phyloP scores from a whole-genome alignment of 2,329 filamentous ascomycete genomes.

The Fusarium solani-melongenae region DNA sequence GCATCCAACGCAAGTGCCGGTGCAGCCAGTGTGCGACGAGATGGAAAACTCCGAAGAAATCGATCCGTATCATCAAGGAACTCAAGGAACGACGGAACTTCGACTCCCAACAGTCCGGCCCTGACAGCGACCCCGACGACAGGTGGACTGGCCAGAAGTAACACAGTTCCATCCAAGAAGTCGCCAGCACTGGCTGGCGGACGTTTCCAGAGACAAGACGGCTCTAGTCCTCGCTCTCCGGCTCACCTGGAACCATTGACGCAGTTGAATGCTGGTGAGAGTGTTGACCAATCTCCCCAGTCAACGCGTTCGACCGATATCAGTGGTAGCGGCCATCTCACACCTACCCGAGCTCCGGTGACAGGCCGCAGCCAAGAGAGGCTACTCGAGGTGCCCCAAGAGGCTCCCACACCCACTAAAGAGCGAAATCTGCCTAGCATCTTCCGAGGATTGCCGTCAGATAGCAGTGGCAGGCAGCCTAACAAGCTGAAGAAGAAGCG shows the following conservation, averaged over 20 bases:
- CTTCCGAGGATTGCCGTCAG: constrained; percentile 75
- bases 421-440: constrained; percentile 77
- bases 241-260: constrained; percentile 53
- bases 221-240: constrained; percentile 46
- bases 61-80: constrained; percentile 92
- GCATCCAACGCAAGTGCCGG: constrained; percentile 89
- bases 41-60: constrained; percentile 84
- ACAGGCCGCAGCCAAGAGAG: constrained; percentile 62
- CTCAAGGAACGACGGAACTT: constrained; percentile 78
- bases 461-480: constrained; percentile 74
- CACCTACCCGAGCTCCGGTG: constrained; percentile 44
- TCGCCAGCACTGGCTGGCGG: constrained; percentile 77
- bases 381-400: constrained; percentile 56
- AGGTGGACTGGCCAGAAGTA: constrained; percentile 74
- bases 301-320: constrained; percentile 47
- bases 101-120: constrained; percentile 75
- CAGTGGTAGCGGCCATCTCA: constrained; percentile 36
- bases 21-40: constrained; percentile 85
- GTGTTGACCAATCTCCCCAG: constrained; percentile 36
- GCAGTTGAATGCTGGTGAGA: constrained; percentile 44
- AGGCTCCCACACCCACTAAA: constrained; percentile 65
- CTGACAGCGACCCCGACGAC: constrained; percentile 65
- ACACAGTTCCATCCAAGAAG: constrained; percentile 92
- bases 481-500: constrained; percentile 94
- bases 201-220: constrained; percentile 66